Percentiles rank a stretch among this genome's conserved stretches.
Evolutionary conservation across 805 yeast species (phyloP).

Genomic region (Myxozyma nipponensis): DNA sequence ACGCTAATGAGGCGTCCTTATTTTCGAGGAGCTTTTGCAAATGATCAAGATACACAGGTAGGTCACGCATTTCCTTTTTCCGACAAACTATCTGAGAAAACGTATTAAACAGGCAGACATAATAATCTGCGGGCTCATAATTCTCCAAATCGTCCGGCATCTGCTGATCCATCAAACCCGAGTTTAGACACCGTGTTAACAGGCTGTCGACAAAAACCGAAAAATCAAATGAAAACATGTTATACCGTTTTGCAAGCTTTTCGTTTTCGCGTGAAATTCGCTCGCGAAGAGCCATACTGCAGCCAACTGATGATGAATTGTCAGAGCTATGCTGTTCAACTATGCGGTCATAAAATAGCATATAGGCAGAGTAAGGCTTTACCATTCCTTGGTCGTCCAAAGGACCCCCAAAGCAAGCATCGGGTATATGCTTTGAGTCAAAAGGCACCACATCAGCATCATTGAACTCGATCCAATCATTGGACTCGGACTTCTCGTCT

Average conservation of each 20-base stretch:
- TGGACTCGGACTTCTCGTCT: conserved; percentile 3
- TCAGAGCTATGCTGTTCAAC: not conserved
- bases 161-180: not conserved
- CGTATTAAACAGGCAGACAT: conserved; percentile 14
- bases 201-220: conserved; percentile 8
- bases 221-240: conserved; percentile 13
- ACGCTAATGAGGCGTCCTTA: conserved; percentile 4
- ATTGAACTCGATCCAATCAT: conserved; percentile 22
- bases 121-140: no score
- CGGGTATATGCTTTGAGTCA: conserved; percentile 14
- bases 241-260: conserved; percentile 6
- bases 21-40: conserved; percentile 5
- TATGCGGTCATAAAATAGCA: conserved; percentile 27
- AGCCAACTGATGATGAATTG: not conserved
- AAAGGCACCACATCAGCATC: conserved; percentile 21
- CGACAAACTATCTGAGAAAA: conserved; percentile 15
- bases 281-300: not conserved
- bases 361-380: conserved; percentile 22
- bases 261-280: conserved; percentile 18
- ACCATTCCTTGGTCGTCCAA: conserved; percentile 6
- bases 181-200: not conserved
- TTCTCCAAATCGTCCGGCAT: not conserved
- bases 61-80: conserved; percentile 4
- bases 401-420: conserved; percentile 19
- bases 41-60: conserved; percentile 1